Evolutionary conservation across 1,284 basidiomycete genomes (phyloP).

Genomic region (Cryptococcus jaspeensis): DNA sequence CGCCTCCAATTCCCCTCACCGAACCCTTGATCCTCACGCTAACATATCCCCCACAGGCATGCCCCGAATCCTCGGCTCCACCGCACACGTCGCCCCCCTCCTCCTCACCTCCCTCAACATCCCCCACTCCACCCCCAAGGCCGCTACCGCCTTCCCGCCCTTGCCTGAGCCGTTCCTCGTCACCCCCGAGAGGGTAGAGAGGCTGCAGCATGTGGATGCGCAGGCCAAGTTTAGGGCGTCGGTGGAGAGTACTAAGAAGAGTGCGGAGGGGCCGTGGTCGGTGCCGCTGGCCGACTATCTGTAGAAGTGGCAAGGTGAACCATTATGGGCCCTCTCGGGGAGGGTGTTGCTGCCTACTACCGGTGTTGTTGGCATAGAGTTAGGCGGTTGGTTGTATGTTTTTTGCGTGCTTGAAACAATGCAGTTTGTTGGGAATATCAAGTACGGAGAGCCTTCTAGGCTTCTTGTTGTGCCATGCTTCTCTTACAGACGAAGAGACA

Average conservation of each 20-base stretch:
- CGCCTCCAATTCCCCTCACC: not conserved
- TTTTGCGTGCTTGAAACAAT: too few relatives aligned
- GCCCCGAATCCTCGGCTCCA: slow-evolving; percentile 27
- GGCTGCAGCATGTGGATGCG: slow-evolving; percentile 7
- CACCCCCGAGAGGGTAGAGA: slow-evolving; percentile 18
- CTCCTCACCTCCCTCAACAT: slow-evolving; percentile 16
- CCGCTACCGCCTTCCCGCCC: slow-evolving; percentile 10
- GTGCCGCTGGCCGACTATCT: not conserved
- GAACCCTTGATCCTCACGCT: not conserved
- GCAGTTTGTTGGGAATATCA: too few relatives aligned
- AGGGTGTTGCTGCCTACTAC: too few relatives aligned
- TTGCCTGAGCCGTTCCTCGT: slow-evolving; percentile 22
- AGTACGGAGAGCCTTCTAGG: too few relatives aligned
- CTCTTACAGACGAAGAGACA: too few relatives aligned
- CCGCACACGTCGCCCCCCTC: slow-evolving; percentile 16
- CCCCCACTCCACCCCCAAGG: not conserved
- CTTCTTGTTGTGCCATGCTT: too few relatives aligned
- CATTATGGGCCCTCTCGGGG: too few relatives aligned
- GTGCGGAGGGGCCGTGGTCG: not conserved
- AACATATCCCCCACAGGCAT: slow-evolving; percentile 6
- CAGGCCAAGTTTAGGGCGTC: slow-evolving; percentile 4
- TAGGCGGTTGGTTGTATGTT: too few relatives aligned
- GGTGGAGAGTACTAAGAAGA: slow-evolving; percentile 14
- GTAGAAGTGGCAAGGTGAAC: not conserved
- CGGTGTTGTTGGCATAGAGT: too few relatives aligned